These are phyloP conservation scores for Parachlorella kessleri DNA, from an alignment of 139 green algal genomes.

Conservation along the genomic window DNA sequence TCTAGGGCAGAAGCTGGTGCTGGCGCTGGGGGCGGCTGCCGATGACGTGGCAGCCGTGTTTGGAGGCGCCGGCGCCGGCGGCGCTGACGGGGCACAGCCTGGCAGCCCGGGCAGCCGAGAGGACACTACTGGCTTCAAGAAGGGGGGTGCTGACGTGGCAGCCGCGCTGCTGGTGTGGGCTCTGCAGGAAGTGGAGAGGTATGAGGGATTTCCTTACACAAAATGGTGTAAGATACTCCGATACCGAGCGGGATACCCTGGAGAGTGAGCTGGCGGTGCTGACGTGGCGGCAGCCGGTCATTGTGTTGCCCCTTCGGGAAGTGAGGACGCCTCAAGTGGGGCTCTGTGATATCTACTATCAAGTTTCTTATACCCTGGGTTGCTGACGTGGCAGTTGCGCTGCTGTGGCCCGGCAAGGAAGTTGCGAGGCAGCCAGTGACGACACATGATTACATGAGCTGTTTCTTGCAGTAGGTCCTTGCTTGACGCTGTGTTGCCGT, in stretches of 20 bases:
- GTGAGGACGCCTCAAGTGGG: too few species aligned
- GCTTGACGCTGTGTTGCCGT: too few species aligned
- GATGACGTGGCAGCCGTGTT: constrained; percentile 40
- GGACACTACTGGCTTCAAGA: background rate
- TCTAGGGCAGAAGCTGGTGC: constrained; percentile 39
- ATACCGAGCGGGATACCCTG: too few species aligned
- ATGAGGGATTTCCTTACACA: background rate
- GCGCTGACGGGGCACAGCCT: background rate
- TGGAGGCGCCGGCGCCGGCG: background rate
- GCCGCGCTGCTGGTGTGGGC: constrained; percentile 48
- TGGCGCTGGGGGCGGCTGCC: constrained; percentile 24
- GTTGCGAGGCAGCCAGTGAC: too few species aligned
- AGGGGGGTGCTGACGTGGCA: constrained; percentile 20
- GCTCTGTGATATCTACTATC: too few species aligned
- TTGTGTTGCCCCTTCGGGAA: background rate
- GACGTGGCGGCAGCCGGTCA: background rate
- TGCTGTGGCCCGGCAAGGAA: too few species aligned
- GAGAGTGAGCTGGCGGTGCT: background rate
- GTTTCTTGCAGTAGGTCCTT: too few species aligned
- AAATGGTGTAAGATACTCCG: too few species aligned
- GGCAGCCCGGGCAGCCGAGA: background rate
- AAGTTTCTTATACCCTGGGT: too few species aligned
- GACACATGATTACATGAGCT: too few species aligned
- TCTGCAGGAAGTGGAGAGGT: constrained; percentile 32
- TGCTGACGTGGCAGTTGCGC: too few species aligned